These are phyloP conservation scores for Tuber brumale DNA, from an alignment of 495 filamentous ascomycete species.

Conservation along the genomic window DNA sequence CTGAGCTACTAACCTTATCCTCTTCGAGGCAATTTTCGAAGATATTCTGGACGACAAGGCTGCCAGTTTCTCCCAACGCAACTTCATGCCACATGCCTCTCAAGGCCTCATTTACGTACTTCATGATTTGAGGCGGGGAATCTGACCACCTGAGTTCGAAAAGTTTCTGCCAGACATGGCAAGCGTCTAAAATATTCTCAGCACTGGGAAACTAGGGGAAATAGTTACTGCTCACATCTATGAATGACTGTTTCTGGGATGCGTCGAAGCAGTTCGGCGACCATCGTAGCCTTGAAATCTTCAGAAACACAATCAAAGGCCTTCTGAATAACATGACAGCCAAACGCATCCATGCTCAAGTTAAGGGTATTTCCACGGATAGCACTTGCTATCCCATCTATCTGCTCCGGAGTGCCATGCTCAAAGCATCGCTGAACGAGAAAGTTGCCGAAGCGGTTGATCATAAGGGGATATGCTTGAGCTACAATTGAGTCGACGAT, in stretches of 20 bases:
- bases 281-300: slow-evolving; percentile 96
- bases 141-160: slow-evolving; percentile 95
- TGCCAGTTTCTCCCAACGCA: slow-evolving; percentile 91
- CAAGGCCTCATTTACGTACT: slow-evolving; percentile 91
- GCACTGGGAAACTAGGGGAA: not conserved
- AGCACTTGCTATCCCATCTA: slow-evolving; percentile 87
- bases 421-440: slow-evolving; percentile 97
- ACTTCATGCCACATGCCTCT: slow-evolving; percentile 99
- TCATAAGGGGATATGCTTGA: slow-evolving; percentile 92
- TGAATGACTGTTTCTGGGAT: slow-evolving; percentile 98
- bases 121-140: slow-evolving; percentile 95
- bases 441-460: slow-evolving; percentile 98
- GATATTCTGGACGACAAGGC: slow-evolving; percentile 96
- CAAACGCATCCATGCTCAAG: slow-evolving; percentile 96
- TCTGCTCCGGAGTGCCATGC: slow-evolving; percentile 91
- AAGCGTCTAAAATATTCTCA: slow-evolving; percentile 55
- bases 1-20: slow-evolving; percentile 67
- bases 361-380: slow-evolving; percentile 92
- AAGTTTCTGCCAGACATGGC: slow-evolving; percentile 99
- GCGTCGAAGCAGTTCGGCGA: slow-evolving; percentile 86
- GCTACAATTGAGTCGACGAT: slow-evolving; percentile 95
- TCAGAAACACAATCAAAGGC: slow-evolving; percentile 96
- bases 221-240: slow-evolving; percentile 50
- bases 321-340: slow-evolving; percentile 97
- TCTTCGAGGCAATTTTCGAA: slow-evolving; percentile 99